phyloP scores from a whole-genome alignment of 306 rosid species.

The Dryas drummondii region DNA sequence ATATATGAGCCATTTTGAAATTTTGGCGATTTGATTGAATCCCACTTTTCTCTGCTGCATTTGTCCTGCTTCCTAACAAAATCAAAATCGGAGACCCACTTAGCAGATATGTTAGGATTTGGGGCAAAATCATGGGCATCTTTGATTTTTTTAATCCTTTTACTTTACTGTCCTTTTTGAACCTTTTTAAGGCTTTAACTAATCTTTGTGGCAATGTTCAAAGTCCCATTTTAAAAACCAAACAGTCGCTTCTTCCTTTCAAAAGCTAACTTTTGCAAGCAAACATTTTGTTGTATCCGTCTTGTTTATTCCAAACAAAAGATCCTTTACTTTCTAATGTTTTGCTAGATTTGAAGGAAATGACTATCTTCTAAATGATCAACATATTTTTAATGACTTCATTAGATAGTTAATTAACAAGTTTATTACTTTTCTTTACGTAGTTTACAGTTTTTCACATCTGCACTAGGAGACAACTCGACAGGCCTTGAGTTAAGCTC shows the following conservation, averaged over 20 bases:
- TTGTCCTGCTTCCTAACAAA: conserved; percentile 33
- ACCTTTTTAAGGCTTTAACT: background rate
- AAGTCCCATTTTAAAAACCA: background rate
- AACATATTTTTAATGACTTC: background rate
- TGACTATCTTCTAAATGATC: background rate
- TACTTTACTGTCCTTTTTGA: background rate
- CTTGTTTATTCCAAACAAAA: conserved; percentile 10
- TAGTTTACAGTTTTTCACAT: background rate
- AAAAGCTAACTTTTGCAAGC: conserved; percentile 13
- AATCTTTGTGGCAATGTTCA: background rate
- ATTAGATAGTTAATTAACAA: background rate
- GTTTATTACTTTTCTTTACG: background rate
- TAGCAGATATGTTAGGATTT: conserved; percentile 39
- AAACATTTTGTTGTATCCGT: conserved; percentile 12
- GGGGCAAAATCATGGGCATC: conserved; percentile 31
- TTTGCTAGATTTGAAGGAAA: background rate
- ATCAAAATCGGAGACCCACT: conserved; percentile 51
- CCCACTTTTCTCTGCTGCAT: conserved; percentile 16
- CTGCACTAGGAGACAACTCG: background rate
- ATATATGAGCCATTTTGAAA: background rate
- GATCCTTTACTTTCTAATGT: background rate
- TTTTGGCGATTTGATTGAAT: conserved; percentile 26
- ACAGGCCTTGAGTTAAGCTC: background rate
- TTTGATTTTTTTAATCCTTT: conserved; percentile 7
- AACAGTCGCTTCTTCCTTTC: background rate